Evolutionary conservation across 2,329 filamentous ascomycete species (phyloP), one percentile per base, ranked within the genome.

Genomic region (Cordyceps fumosorosea): DNA sequence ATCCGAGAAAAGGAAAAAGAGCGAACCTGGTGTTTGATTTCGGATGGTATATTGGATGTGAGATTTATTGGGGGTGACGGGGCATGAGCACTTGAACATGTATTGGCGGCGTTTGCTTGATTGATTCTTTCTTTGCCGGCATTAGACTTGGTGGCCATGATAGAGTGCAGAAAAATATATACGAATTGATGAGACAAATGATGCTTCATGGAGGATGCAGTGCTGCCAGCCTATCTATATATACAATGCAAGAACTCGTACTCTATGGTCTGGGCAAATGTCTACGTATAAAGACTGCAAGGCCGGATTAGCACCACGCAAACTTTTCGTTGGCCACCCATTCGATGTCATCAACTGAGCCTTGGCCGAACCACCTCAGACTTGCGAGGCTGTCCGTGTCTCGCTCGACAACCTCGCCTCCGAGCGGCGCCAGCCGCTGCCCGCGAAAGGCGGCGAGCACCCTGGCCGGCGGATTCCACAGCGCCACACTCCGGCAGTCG

Each of bases 321-420:
- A 84, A 92, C 76, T 91, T 92, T 74, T 93, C 89, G 69, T 89
- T 91, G 14, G 80, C 83, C 56, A 91, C 75, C 89, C 90, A 93
- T 56, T 89, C 84, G 6, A 91, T 74, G 26, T 82, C 77, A 6
- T 79, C 77, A 1, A 73, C 76, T 1, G 75, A 69, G 5, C 79
- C 82, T 1, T 78, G 73, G 2, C 84, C 87, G 68, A 89, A 88
- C 89, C 88, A 92, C 74, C 82, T 84, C 73, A 93, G 70, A 68
- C 87, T 89, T 0, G 88, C 78, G 64, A 93, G 89, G 71, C 87
- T 90, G 59, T 87, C 82, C 56, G 74, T 76, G 60, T 91, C 84
- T 40, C 90, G 77, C 2, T 82, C 78, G 0, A 85, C 78, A 62
- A 77, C 75, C 34, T 75, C 70, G 61, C 83, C 77, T 22, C 80